These are phyloP conservation scores for Microbotryum silenes-acaulis DNA, from an alignment of 1,284 basidiomycete species.

Conservation along the genomic window DNA sequence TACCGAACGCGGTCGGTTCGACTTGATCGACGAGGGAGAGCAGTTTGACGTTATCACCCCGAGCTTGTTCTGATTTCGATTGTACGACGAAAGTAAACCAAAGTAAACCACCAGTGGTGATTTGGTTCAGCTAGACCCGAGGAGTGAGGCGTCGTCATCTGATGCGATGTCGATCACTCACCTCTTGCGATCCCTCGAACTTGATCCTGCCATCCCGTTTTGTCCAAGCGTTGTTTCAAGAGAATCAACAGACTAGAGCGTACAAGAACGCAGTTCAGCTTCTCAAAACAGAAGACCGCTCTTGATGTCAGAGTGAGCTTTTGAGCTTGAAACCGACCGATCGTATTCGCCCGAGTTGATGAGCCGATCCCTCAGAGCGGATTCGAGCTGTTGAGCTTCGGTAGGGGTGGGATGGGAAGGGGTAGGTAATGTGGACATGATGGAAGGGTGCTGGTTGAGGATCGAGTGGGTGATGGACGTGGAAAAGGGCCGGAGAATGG, in stretches of 20 bases:
- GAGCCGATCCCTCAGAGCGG: slow-evolving; percentile 12
- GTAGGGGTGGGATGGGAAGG: not conserved
- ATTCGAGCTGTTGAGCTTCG: slow-evolving; percentile 11
- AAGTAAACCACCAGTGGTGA: not conserved
- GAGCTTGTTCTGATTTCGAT: slow-evolving; percentile 15
- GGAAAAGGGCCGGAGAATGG: too few species aligned
- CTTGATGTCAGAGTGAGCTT: too few species aligned
- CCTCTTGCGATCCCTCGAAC: slow-evolving; percentile 23
- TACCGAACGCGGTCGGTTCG: slow-evolving; percentile 19
- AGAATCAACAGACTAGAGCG: slow-evolving; percentile 12
- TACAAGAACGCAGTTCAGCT: too few species aligned
- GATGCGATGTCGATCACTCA: not conserved
- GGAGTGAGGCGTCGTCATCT: not conserved
- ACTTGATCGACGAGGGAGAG: slow-evolving; percentile 12
- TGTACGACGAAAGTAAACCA: not conserved
- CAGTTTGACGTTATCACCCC: slow-evolving; percentile 16
- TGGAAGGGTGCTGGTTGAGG: too few species aligned
- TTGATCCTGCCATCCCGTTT: slow-evolving; percentile 17
- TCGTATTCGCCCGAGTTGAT: slow-evolving; percentile 28
- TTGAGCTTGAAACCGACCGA: slow-evolving; percentile 2
- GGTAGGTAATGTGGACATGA: too few species aligned
- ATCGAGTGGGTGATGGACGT: too few species aligned
- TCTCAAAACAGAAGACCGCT: too few species aligned
- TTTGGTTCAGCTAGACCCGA: not conserved
- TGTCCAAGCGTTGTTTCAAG: slow-evolving; percentile 9